These are phyloP conservation scores for Rachicladosporium sp. DNA, from an alignment of 2,329 filamentous ascomycete species.

Conservation along the genomic window DNA sequence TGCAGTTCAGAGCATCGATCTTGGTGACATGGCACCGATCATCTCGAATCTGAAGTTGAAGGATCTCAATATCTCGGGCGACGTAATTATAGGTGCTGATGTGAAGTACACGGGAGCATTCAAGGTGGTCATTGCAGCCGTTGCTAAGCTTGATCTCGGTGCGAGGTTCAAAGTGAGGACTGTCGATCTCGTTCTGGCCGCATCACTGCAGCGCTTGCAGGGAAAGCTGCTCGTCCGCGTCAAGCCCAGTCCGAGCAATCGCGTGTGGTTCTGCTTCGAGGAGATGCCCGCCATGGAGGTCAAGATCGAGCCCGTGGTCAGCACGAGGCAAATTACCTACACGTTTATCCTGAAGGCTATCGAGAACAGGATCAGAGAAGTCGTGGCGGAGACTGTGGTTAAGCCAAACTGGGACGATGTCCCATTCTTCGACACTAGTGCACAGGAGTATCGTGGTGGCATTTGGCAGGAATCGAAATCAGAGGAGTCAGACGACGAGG, in stretches of 20 bases:
- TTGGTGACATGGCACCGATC: conserved; percentile 75
- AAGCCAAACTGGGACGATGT: conserved; percentile 93
- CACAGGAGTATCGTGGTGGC: conserved; percentile 71
- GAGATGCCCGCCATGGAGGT: conserved; percentile 89
- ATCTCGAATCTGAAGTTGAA: conserved; percentile 80
- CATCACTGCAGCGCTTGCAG: conserved; percentile 71
- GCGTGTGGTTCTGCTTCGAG: conserved; percentile 92
- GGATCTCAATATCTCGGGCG: conserved; percentile 83
- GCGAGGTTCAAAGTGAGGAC: conserved; percentile 79
- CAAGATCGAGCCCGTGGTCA: conserved; percentile 90
- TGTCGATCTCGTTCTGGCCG: conserved; percentile 77
- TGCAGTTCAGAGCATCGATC: conserved; percentile 68
- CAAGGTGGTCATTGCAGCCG: conserved; percentile 80
- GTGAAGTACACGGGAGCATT: conserved; percentile 83
- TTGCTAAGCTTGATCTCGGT: conserved; percentile 81
- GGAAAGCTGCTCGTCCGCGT: conserved; percentile 76
- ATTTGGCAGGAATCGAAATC: conserved; percentile 52
- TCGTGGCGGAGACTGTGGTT: conserved; percentile 83
- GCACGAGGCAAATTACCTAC: conserved; percentile 89
- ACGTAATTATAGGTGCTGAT: conserved; percentile 77
- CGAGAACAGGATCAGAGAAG: conserved; percentile 87
- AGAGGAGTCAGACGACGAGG: conserved; percentile 3
- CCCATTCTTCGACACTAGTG: conserved; percentile 72
- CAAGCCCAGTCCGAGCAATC: conserved; percentile 90
- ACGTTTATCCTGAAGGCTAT: conserved; percentile 84